Conservation (phyloP, 768 basidiomycete genomes). For the Lactarius trivialis region DNA sequence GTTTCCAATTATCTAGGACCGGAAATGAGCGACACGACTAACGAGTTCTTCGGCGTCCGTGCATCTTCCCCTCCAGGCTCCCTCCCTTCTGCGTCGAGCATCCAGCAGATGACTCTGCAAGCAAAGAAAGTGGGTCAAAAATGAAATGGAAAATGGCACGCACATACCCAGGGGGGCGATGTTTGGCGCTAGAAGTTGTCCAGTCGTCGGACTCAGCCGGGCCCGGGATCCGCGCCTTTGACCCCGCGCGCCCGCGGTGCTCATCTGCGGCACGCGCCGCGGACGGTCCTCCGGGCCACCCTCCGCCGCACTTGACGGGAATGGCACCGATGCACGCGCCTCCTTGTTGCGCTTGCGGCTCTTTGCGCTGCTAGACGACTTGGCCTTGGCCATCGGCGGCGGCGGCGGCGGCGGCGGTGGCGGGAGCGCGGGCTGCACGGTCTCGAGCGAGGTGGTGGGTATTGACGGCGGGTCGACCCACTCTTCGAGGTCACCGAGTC, state of each 20-base stretch:
- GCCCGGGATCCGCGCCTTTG: constrained; percentile 39
- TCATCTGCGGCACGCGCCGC: constrained; percentile 49
- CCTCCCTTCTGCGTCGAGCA: too few relatives aligned
- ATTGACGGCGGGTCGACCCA: constrained; percentile 68
- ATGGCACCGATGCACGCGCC: constrained; percentile 28
- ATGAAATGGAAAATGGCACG: too few relatives aligned
- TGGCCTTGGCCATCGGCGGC: constrained; percentile 18
- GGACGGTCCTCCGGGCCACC: constrained; percentile 11
- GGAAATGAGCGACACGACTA: too few relatives aligned
- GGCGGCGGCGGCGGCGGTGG: too few relatives aligned
- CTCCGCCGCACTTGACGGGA: constrained; percentile 20
- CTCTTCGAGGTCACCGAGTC: constrained; percentile 39
- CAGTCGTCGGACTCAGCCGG: constrained; percentile 5
- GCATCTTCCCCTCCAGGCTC: too few relatives aligned
- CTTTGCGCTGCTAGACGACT: constrained; percentile 29
- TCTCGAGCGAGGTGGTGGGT: constrained; percentile 24
- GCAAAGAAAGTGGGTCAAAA: too few relatives aligned
- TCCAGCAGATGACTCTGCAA: too few relatives aligned
- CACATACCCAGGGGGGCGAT: too few relatives aligned
- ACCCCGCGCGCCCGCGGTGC: constrained; percentile 72
- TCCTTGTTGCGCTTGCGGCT: constrained; percentile 37
- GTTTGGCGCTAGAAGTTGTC: constrained; percentile 29
- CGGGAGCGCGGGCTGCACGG: constrained; percentile 8
- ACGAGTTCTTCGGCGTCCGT: too few relatives aligned
- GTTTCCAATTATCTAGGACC: too few relatives aligned